A percentile compares a stretch with the other conserved stretches of the same genome.
These are phyloP conservation scores for Pichia sp. DNA, from an alignment of 1,139 yeast species.

Conservation along the genomic window DNA sequence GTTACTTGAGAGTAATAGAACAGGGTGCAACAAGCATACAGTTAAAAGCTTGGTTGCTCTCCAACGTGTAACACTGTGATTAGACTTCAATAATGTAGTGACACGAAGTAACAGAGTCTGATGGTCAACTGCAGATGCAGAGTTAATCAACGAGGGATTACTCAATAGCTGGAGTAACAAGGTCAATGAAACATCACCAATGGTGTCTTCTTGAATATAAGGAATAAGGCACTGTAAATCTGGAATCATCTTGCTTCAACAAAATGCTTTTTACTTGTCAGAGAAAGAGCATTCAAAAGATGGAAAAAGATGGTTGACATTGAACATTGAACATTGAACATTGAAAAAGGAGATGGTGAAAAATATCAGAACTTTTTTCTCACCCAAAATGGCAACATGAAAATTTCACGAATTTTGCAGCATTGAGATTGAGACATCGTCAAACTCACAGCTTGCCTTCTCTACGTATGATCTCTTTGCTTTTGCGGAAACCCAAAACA, in stretches of 20 bases:
- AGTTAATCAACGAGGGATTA: constrained; percentile 17
- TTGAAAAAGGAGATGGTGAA: too few relatives aligned
- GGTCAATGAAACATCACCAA: constrained; percentile 12
- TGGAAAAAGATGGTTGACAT: too few relatives aligned
- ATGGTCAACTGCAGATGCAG: constrained; percentile 39
- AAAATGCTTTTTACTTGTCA: background rate
- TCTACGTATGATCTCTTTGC: too few relatives aligned
- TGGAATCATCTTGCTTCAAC: constrained; percentile 5
- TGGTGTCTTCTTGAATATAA: constrained; percentile 16
- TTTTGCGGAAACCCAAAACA: too few relatives aligned
- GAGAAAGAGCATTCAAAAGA: too few relatives aligned
- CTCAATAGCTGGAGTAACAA: constrained; percentile 17
- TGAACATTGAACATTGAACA: too few relatives aligned
- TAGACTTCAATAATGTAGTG: constrained; percentile 46
- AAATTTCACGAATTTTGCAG: too few relatives aligned
- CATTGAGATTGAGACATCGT: too few relatives aligned
- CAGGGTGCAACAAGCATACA: constrained; percentile 44
- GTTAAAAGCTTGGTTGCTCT: constrained; percentile 51
- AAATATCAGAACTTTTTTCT: too few relatives aligned
- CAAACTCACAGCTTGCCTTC: too few relatives aligned
- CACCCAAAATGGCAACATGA: too few relatives aligned
- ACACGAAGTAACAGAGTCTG: constrained; percentile 52
- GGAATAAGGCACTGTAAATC: constrained; percentile 15
- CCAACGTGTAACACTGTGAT: constrained; percentile 48
- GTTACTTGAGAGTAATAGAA: constrained; percentile 44